Conservation (phyloP, 352 stramenopile species). For the Globisporangium spiculum region DNA sequence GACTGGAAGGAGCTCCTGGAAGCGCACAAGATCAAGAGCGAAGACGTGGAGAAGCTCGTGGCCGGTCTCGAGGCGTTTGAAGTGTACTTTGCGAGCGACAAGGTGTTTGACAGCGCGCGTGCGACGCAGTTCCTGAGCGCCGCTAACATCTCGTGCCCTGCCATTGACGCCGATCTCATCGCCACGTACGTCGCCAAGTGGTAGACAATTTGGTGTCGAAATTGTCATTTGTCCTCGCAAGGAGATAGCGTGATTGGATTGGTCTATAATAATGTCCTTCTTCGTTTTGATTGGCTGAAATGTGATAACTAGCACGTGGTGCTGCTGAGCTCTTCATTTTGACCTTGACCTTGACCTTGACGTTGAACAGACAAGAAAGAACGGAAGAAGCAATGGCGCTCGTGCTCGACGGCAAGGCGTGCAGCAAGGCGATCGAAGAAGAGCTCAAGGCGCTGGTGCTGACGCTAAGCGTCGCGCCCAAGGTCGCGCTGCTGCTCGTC, state of each 20-base stretch:
- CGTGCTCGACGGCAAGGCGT: slow-evolving; percentile 58
- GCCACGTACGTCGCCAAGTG: slow-evolving; percentile 40
- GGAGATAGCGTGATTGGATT: background rate
- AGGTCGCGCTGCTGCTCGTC: slow-evolving; percentile 93
- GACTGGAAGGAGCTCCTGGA: slow-evolving; percentile 41
- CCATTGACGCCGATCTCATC: slow-evolving; percentile 38
- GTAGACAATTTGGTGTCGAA: slow-evolving; percentile 14
- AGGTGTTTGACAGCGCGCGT: slow-evolving; percentile 55
- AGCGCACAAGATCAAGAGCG: slow-evolving; percentile 22
- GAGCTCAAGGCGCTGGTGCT: slow-evolving; percentile 60
- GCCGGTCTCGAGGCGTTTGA: slow-evolving; percentile 66
- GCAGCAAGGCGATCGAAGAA: slow-evolving; percentile 55
- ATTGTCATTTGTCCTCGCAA: background rate
- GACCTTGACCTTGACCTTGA: slow-evolving; percentile 1
- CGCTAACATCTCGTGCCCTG: slow-evolving; percentile 38
- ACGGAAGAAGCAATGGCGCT: slow-evolving; percentile 8
- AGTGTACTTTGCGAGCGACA: slow-evolving; percentile 58
- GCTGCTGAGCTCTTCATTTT: slow-evolving; percentile 5
- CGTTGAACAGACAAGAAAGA: slow-evolving; percentile 8
- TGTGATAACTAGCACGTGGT: background rate
- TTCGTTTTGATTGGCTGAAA: slow-evolving; percentile 15
- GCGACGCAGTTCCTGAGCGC: slow-evolving; percentile 42
- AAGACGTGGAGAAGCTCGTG: slow-evolving; percentile 56
- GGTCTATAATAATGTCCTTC: slow-evolving; percentile 8
- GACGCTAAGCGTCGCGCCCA: slow-evolving; percentile 43